These are phyloP conservation scores for Xylaria sp. DNA, from an alignment of 2,329 filamentous ascomycete genomes.

Conservation along the genomic window DNA sequence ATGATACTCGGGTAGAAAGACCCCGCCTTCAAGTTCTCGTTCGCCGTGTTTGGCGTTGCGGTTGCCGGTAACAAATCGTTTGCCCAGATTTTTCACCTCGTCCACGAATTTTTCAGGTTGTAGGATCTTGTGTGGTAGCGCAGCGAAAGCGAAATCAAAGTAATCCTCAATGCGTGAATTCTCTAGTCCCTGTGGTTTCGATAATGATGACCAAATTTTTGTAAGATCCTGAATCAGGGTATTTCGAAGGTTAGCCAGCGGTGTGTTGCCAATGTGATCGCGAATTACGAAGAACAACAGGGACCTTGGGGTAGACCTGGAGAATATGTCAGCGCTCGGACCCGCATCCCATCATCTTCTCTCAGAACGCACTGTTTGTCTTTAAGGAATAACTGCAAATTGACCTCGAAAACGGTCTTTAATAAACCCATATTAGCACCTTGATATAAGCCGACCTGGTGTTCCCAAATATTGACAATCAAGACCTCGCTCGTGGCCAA, in stretches of 20 bases:
- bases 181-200: constrained; percentile 90
- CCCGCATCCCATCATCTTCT: constrained; percentile 1
- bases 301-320: constrained; percentile 84
- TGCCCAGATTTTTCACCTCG: constrained; percentile 82
- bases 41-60: constrained; percentile 75
- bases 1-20: constrained; percentile 95
- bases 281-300: constrained; percentile 98
- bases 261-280: constrained; percentile 93
- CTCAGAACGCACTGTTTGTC: constrained; percentile 78
- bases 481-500: constrained; percentile 97
- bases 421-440: constrained; percentile 98
- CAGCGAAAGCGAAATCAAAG: constrained; percentile 97
- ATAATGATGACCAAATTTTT: constrained; percentile 91
- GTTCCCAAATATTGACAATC: constrained; percentile 99
- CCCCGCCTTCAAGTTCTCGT: constrained; percentile 78
- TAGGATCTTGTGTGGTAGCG: constrained; percentile 94
- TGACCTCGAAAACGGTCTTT: constrained; percentile 99
- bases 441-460: constrained; percentile 97
- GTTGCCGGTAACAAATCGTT: constrained; percentile 84
- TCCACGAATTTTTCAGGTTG: constrained; percentile 89
- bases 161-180: constrained; percentile 93
- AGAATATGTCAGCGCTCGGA: constrained; percentile 34
- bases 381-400: constrained; percentile 95
- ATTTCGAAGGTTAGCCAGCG: constrained; percentile 86
- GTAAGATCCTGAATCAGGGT: constrained; percentile 90